These are phyloP conservation scores for Saccharomycopsis microspora DNA, from an alignment of 805 yeast genomes.

Conservation along the genomic window DNA sequence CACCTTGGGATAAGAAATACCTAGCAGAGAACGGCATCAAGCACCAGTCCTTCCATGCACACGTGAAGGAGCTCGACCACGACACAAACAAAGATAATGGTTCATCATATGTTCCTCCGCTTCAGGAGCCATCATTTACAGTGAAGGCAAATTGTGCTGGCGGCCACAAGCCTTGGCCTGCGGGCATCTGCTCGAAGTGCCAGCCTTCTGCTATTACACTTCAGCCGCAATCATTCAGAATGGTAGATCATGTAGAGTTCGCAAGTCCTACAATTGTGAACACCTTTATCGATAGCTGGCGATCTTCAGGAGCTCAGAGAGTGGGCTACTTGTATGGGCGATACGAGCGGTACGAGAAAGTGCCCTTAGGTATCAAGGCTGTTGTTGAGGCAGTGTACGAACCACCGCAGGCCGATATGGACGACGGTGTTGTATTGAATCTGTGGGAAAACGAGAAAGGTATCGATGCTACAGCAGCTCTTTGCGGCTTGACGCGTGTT, in stretches of 20 bases:
- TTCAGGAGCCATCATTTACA: conserved; percentile 57
- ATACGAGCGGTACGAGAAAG: conserved; percentile 66
- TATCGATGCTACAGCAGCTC: conserved; percentile 41
- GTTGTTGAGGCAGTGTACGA: conserved; percentile 91
- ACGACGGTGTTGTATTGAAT: conserved; percentile 71
- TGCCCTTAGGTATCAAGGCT: conserved; percentile 90
- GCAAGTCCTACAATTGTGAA: conserved; percentile 64
- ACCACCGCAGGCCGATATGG: conserved; percentile 78
- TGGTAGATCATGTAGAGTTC: conserved; percentile 97
- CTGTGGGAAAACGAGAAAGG: conserved; percentile 33
- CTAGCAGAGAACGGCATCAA: conserved; percentile 68
- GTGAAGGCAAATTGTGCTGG: conserved; percentile 52
- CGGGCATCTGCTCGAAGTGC: conserved; percentile 90
- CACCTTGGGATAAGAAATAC: conserved; percentile 85
- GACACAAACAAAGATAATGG: conserved; percentile 46
- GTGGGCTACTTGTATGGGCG: conserved; percentile 77
- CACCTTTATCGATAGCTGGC: conserved; percentile 84
- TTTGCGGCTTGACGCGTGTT: conserved; percentile 55
- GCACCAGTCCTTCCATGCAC: conserved; percentile 79
- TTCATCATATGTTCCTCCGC: conserved; percentile 68
- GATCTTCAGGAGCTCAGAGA: conserved; percentile 78
- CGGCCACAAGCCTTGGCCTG: conserved; percentile 92
- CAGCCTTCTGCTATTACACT: conserved; percentile 93
- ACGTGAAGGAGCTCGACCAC: conserved; percentile 63
- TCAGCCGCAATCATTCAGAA: conserved; percentile 80